Evolutionary conservation across 2,329 filamentous ascomycete genomes (phyloP), one percentile per base, ranked within the genome.

Genomic region (Monilinia polystroma): DNA sequence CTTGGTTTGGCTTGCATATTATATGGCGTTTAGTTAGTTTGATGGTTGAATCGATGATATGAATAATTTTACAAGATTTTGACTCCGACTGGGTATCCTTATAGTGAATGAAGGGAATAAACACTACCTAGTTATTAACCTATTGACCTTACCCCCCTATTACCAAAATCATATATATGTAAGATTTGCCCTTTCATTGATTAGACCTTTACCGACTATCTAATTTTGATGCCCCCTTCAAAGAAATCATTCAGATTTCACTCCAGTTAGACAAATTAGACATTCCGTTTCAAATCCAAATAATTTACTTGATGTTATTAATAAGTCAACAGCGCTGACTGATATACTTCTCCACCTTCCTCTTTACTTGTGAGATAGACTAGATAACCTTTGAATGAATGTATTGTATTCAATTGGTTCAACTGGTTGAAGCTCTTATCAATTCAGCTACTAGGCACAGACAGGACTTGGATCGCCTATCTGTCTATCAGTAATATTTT

Each of bases 371-470:
- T 16, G 16, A 45, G 26, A 63, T 14, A 43, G 4, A 26, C 23
- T 14, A 32, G 26, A 35, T 26, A 32, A 45, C 51, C 35, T 20
- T 26, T 18, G 55, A 57, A 66, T 35, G 32, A 35, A 35, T 35
- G 32, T 35, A 35, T 35, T 35, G 29, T 35, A 35, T 35, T 7
- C 32, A 35, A 35, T 35, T 35, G 32, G 5, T 35, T 29, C 68
- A 32, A 72, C 70, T 72, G 62, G 70, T 49, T 53, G 43, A 68
- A 70, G 70, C 69, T 72, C 70, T 71, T 71, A 72, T 71, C 70
- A 70, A 35, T 47, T 66, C 26, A 47, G 49, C 29, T 60, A 11
- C 20, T 43, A 29, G 29, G 4, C 4, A 29, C 29, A 29, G 29
- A 29, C 29, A 29, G 4, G 29, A 29, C 64, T 35, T 35, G 32